phyloP scores from a whole-genome alignment of 2,329 filamentous ascomycete species.

The Acarospora socialis region DNA sequence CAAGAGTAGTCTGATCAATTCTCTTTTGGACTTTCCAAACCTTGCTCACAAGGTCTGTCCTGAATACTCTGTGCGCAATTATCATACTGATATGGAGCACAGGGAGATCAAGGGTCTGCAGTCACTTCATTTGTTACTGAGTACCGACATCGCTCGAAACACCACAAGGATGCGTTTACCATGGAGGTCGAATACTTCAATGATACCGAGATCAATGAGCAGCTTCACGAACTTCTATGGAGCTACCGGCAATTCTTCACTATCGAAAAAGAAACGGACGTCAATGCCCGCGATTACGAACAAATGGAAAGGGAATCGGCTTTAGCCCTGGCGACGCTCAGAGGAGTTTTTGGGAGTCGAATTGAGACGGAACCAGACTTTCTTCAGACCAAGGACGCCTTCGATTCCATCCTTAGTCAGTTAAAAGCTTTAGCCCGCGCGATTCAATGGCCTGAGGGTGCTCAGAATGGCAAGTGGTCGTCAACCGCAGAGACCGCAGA shows the following conservation, averaged over 20 bases:
- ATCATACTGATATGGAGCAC: constrained; percentile 1
- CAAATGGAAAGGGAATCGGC: constrained; percentile 18
- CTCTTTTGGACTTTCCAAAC: constrained; percentile 21
- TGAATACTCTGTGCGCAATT: not conserved
- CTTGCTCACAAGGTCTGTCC: constrained; percentile 17
- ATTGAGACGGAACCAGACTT: constrained; percentile 15
- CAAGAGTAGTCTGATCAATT: constrained; percentile 24
- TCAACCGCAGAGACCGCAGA: constrained; percentile 19
- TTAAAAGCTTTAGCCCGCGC: constrained; percentile 19
- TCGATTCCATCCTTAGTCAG: constrained; percentile 15
- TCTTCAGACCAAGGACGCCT: constrained; percentile 19
- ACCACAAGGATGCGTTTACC: constrained; percentile 17
- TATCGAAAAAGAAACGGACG: constrained; percentile 13
- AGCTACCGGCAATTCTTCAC: constrained; percentile 21
- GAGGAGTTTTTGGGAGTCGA: constrained; percentile 20
- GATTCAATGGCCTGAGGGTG: constrained; percentile 21
- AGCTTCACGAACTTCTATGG: constrained; percentile 21
- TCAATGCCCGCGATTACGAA: constrained; percentile 17
- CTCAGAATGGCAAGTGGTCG: constrained; percentile 18
- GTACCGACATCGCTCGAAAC: constrained; percentile 19
- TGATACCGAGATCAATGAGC: constrained; percentile 16
- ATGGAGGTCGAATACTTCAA: constrained; percentile 24
- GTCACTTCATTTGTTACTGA: constrained; percentile 25
- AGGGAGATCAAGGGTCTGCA: constrained; percentile 21
- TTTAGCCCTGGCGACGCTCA: constrained; percentile 30